These are phyloP conservation scores for Nicotiana attenuata DNA, from an alignment of 257 asterid species.

Conservation along the genomic window DNA sequence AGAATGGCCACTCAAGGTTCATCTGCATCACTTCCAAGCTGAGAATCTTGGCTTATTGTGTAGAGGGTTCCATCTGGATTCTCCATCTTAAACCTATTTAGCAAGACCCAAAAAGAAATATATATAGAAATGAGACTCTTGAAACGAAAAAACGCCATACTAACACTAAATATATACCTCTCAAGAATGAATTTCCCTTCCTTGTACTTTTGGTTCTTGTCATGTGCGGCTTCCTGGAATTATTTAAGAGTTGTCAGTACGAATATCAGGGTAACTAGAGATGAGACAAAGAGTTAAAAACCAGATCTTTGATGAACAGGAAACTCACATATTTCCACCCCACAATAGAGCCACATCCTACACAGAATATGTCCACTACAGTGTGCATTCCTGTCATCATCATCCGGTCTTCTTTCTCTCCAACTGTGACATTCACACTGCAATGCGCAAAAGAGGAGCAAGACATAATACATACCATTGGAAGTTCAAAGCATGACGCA, in stretches of 20 bases:
- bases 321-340: conserved; percentile 89
- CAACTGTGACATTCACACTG: conserved; percentile 68
- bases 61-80: conserved; percentile 74
- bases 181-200: conserved; percentile 80
- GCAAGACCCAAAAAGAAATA: not conserved
- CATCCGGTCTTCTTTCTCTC: conserved; percentile 67
- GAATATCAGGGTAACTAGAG: not conserved
- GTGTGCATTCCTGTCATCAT: conserved; percentile 85
- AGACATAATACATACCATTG: not conserved
- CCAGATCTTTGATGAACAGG: not conserved
- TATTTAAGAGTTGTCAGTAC: conserved; percentile 6
- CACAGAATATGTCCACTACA: conserved; percentile 76
- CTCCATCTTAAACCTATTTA: conserved; percentile 54
- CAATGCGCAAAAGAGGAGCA: not conserved
- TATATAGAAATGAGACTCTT: not conserved
- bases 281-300: not conserved
- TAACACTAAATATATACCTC: conserved; percentile 37
- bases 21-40: conserved; percentile 42
- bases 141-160: not conserved
- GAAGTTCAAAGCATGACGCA: not conserved
- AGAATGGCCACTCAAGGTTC: conserved; percentile 25
- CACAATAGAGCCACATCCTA: conserved; percentile 69
- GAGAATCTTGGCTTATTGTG: conserved; percentile 31
- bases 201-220: conserved; percentile 59
- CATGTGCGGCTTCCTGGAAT: conserved; percentile 57